Conservation (phyloP, 805 yeast species). For the Sugiyamaella lignohabitans region DNA sequence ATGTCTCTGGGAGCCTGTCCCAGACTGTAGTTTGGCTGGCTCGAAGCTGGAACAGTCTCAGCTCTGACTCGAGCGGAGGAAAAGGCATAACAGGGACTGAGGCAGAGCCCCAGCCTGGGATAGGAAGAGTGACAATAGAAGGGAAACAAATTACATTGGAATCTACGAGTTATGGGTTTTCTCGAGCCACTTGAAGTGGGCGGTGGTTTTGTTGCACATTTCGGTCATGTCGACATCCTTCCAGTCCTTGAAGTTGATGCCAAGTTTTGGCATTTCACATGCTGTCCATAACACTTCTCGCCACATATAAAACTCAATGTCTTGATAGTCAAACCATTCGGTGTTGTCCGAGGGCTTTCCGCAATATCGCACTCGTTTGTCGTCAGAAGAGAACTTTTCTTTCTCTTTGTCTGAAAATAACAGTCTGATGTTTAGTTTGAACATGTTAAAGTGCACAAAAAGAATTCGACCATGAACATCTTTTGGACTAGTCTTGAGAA, state of each 20-base stretch:
- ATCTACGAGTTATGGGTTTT: slow-evolving; percentile 5
- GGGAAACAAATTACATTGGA: background rate
- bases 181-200: slow-evolving; percentile 13
- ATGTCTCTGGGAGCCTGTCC: no score
- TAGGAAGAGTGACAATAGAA: background rate
- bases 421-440: slow-evolving; percentile 58
- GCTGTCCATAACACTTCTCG: slow-evolving; percentile 20
- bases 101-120: background rate
- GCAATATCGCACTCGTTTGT: slow-evolving; percentile 47
- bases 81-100: background rate
- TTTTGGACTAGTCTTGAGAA: slow-evolving; percentile 6
- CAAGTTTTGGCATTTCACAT: slow-evolving; percentile 14
- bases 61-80: background rate
- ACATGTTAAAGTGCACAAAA: slow-evolving; percentile 62
- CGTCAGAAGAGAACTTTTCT: slow-evolving; percentile 38
- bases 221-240: slow-evolving; percentile 8
- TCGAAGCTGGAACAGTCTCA: no score
- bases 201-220: slow-evolving; percentile 6
- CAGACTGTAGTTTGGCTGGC: no score
- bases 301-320: slow-evolving; percentile 21
- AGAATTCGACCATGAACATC: slow-evolving; percentile 21
- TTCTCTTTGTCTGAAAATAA: slow-evolving; percentile 32
- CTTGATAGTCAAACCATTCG: slow-evolving; percentile 12
- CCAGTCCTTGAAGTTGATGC: slow-evolving; percentile 16
- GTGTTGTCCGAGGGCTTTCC: slow-evolving; percentile 37